Conservation (phyloP, 2,329 filamentous ascomycete genomes). For the Claviceps fusiformis region DNA sequence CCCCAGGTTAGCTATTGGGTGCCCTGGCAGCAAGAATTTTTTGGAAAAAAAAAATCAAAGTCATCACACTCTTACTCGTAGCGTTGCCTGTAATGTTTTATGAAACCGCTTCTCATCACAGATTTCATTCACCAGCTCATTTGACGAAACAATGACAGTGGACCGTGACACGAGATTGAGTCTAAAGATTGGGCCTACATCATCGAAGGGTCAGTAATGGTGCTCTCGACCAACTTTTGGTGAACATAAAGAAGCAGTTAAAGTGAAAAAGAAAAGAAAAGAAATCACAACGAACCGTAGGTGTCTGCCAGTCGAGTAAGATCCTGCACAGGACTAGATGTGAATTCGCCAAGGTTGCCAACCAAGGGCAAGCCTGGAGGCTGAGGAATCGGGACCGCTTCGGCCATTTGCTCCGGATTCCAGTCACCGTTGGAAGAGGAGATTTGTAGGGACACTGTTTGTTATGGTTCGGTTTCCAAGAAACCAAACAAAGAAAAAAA, state of each 20-base stretch:
- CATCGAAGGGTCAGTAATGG: too few relatives aligned
- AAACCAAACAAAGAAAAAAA: too few relatives aligned
- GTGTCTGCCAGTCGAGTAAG: constrained; percentile 45
- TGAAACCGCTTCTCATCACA: constrained; percentile 54
- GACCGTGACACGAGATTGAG: constrained; percentile 35
- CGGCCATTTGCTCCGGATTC: constrained; percentile 14
- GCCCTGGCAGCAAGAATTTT: too few relatives aligned
- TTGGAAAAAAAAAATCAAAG: too few relatives aligned
- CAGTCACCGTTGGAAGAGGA: too few relatives aligned
- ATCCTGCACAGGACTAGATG: constrained; percentile 41
- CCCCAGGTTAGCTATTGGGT: too few relatives aligned
- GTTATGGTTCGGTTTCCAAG: too few relatives aligned
- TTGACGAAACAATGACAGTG: constrained; percentile 36
- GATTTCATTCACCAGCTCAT: constrained; percentile 46
- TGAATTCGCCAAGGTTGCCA: constrained; percentile 52
- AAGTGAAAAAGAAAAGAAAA: neutral
- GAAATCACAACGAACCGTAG: constrained; percentile 37
- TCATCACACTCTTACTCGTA: constrained; percentile 22
- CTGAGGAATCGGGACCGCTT: constrained; percentile 41
- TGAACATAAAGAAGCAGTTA: too few relatives aligned
- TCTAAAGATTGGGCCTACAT: constrained; percentile 44
- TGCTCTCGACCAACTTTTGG: too few relatives aligned
- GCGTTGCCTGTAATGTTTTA: constrained; percentile 37
- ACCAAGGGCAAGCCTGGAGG: constrained; percentile 51
- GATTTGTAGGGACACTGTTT: too few relatives aligned